Evolutionary conservation across 1,284 basidiomycete genomes (phyloP), one percentile per base, ranked within the genome.

Genomic region (Ceratobasidium sp.): DNA sequence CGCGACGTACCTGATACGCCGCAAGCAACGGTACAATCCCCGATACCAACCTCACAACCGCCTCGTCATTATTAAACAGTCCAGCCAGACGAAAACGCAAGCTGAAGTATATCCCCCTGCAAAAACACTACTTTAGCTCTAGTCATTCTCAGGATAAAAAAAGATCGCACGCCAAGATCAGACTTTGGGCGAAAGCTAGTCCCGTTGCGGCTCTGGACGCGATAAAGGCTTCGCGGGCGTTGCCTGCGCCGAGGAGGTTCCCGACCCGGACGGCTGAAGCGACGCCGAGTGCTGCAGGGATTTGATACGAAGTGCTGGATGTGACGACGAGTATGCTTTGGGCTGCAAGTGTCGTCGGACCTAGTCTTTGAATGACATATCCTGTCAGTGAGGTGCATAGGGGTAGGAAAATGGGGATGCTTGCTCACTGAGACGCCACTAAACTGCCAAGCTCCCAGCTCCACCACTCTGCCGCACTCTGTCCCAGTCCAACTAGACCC

Each of bases 381-480:
- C n/a, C n/a, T n/a, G n/a, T 46, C 62, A 27, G 23, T 48, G 48
- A 35, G 27, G 35, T 41, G n/a, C 7, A 35, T 50, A 3, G 14
- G 30, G 10, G 14, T 38, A 48, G 27, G 6, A 3, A 44, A 48
- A 48, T 33, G 3, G 44, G 23, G 10, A 65, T 14, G n/a, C 5
- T 20, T 14, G 84, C 89, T 81, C 81, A 90, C 88, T 89, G 82
- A 81, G 90, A 91, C 65, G 90, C 93, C 52, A 84, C 90, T 81
- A 87, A 84, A 62, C 87, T 87, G 66, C 93, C 86, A 1, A 95
- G 86, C 82, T 96, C 95, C 95, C 95, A 96, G 48, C 92, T 92
- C 94, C 95, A 96, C 95, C 95, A 97, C 83, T 96, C 95, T 6
- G 90, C 90, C 1, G 93, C 94, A 46, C 86, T 88, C 80, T 90